Evolutionary conservation across 2,329 filamentous ascomycete species (phyloP).

Genomic region (Sclerotinia subarctica): DNA sequence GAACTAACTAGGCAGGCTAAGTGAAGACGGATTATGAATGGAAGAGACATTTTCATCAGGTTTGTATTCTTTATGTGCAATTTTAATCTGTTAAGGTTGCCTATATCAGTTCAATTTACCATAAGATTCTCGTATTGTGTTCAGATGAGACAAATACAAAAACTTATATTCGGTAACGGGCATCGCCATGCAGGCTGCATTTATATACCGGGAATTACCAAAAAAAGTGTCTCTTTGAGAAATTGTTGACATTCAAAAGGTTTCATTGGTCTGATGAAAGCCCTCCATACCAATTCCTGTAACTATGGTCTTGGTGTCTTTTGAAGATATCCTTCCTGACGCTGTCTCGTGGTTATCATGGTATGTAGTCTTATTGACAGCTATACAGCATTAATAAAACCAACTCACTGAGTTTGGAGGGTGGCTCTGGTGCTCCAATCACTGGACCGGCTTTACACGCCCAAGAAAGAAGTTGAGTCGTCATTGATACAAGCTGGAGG

Average conservation of each 20-base stretch:
- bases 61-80: neutral
- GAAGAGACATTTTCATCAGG: neutral
- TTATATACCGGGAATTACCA: neutral
- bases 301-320: neutral
- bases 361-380: neutral
- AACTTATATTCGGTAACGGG: neutral
- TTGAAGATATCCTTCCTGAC: neutral
- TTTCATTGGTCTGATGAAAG: neutral
- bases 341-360: neutral
- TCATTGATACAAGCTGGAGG: neutral
- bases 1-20: neutral
- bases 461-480: neutral
- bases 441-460: neutral
- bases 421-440: too few relatives aligned
- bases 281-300: neutral
- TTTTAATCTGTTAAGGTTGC: too few relatives aligned
- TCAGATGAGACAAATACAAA: neutral
- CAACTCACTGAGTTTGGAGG: neutral
- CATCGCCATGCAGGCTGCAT: fast-evolving
- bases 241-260: neutral
- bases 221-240: neutral
- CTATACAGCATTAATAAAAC: neutral
- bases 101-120: too few relatives aligned
- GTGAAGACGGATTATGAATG: neutral
- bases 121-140: too few relatives aligned